phyloP scores from a whole-genome alignment of 2,329 filamentous ascomycete genomes.

The Grosmannia huntii region DNA sequence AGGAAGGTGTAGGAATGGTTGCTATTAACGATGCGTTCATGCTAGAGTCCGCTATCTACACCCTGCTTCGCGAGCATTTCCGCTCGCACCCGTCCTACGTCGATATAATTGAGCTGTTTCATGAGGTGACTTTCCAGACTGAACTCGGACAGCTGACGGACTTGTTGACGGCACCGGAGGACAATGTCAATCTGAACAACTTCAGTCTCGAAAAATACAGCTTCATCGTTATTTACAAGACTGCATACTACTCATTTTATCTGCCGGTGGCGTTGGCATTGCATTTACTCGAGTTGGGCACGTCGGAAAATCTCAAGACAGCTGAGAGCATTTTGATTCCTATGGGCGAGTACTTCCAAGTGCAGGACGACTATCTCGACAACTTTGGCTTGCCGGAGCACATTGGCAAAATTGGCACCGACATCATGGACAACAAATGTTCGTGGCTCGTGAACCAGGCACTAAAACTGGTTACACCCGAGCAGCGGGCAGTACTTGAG shows the following conservation, averaged over 20 bases:
- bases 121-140: conserved; percentile 86
- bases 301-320: conserved; percentile 76
- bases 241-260: conserved; percentile 98
- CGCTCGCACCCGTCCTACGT: conserved; percentile 75
- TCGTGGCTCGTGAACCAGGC: conserved; percentile 97
- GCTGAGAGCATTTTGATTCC: conserved; percentile 88
- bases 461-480: conserved; percentile 62
- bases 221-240: conserved; percentile 99
- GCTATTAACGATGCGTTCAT: conserved; percentile 98
- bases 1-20: conserved; percentile 80
- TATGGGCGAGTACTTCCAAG: conserved; percentile 97
- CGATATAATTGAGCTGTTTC: conserved; percentile 90
- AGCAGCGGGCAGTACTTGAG: conserved; percentile 79
- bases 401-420: conserved; percentile 97
- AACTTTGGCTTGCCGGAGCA: conserved; percentile 87
- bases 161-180: conserved; percentile 89
- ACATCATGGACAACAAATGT: conserved; percentile 99
- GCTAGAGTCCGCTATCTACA: conserved; percentile 83
- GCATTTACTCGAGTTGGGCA: conserved; percentile 73
- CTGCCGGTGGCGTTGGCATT: conserved; percentile 87
- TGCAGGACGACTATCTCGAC: conserved; percentile 98
- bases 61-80: conserved; percentile 89
- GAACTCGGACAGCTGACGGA: conserved; percentile 93
- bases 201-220: conserved; percentile 91
- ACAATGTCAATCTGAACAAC: conserved; percentile 83